Conservation (phyloP, 441 rosid species). For the Sinapis alba region DNA sequence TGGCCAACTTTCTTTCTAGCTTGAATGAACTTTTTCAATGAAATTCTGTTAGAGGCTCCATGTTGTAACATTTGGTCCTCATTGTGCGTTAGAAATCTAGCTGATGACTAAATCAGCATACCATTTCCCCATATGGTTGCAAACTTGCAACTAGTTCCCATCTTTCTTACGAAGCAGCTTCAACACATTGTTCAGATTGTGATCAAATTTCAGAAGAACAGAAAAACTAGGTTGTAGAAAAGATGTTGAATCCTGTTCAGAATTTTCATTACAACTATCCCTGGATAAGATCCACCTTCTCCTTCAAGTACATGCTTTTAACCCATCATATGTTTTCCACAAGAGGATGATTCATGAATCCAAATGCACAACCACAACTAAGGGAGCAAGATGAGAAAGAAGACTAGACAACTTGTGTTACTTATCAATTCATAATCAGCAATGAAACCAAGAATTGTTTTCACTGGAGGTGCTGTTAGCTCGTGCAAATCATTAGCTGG, state of each 20-base stretch:
- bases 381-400: background rate
- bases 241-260: background rate
- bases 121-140: background rate
- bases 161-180: background rate
- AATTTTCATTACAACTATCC: background rate
- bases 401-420: background rate
- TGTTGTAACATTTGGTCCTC: too few relatives aligned
- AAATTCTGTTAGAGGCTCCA: background rate
- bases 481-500: background rate
- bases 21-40: background rate
- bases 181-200: background rate
- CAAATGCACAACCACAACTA: background rate
- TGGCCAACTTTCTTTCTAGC: background rate
- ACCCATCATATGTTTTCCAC: background rate
- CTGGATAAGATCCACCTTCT: background rate
- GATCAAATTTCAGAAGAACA: background rate
- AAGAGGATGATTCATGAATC: background rate
- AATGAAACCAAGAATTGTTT: too few relatives aligned
- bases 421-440: too few relatives aligned
- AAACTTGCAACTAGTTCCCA: background rate
- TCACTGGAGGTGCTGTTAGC: background rate
- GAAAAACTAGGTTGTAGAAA: background rate
- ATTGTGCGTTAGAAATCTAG: background rate
- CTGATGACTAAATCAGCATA: background rate
- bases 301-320: too few relatives aligned